Evolutionary conservation across 192 early-diverging fungal genomes (phyloP), one percentile per base, ranked within the genome.

Genomic region (Diversispora eburnea): DNA sequence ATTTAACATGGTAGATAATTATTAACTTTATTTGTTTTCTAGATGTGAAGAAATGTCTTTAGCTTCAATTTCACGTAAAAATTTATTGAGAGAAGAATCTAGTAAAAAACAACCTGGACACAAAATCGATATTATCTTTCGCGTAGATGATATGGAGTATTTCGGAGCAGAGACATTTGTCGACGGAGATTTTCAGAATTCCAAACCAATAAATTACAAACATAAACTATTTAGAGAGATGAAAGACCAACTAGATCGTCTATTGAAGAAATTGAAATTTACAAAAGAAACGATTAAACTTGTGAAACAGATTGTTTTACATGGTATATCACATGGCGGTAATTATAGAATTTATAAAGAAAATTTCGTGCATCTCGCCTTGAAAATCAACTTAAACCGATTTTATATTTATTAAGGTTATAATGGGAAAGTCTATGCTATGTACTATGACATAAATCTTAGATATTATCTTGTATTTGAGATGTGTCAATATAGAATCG

Each of bases 181-280:
- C 17, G 43, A 67, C 10, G 47, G 47, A 20, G 65, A 67, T 48
- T 20, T 6, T 12, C 58, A 60, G 3, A 60, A 60, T 19, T 60
- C 58, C 1, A 67, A 67, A 17, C 65, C 43, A 17, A 67, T 67
- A 47, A 45, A 25, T 48, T 66, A 66, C 42, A 66, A 66, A 15
- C 45, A 46, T n/a, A 66, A 66, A 46, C 7, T 66, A n/a, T 66
- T 48, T 8, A 9, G 45, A n/a, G 64, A 66, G 45, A 66, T 66
- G 1, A 66, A 66, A 20, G 65, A 49, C 46, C 65, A 67, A 25
- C n/a, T 67, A 49, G 65, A 67, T 46, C 3, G 65, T 67, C 65
- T 67, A 33, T 48, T 67, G 45, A 66, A 66, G 64, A 66, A 66
- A 6, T 66, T 66, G 3, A 66, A 66, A 66, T 66, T 66, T 47